These are phyloP conservation scores for Boletus barrowsii DNA, from an alignment of 768 basidiomycete species.

Conservation along the genomic window DNA sequence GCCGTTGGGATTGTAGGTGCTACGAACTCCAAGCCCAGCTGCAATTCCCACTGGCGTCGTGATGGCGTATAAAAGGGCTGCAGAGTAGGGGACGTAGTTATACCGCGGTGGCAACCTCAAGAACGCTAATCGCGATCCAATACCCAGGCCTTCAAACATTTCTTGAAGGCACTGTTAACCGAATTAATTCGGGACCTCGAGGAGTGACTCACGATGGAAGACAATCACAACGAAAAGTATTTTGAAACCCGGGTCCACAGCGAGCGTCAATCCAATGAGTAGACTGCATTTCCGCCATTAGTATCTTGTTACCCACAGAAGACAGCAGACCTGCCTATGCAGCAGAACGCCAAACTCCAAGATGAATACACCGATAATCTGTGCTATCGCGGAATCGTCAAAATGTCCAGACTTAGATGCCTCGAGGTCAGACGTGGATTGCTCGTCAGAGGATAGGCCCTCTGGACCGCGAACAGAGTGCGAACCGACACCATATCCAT, in stretches of 20 bases:
- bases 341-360: conserved; percentile 92
- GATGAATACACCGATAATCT: conserved; percentile 84
- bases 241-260: conserved; percentile 80
- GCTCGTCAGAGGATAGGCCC: conserved; percentile 14
- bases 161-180: conserved; percentile 42
- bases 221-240: conserved; percentile 85
- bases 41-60: conserved; percentile 90
- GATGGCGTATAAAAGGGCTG: conserved; percentile 64
- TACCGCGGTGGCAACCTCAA: conserved; percentile 58
- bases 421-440: conserved; percentile 28
- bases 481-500: conserved; percentile 59
- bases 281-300: conserved; percentile 41
- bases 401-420: conserved; percentile 13
- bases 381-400: conserved; percentile 52
- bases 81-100: conserved; percentile 54
- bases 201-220: conserved; percentile 78
- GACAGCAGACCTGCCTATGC: conserved; percentile 51
- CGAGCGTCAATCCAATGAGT: conserved; percentile 86
- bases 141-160: conserved; percentile 91
- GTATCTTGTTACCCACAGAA: neutral
- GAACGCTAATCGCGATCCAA: conserved; percentile 85
- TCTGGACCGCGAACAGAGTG: conserved; percentile 76
- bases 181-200: neutral
- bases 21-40: conserved; percentile 69
- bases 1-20: conserved; percentile 78